These are phyloP conservation scores for Penicillium sclerotigenum DNA, from an alignment of 2,329 filamentous ascomycete genomes.

Conservation along the genomic window DNA sequence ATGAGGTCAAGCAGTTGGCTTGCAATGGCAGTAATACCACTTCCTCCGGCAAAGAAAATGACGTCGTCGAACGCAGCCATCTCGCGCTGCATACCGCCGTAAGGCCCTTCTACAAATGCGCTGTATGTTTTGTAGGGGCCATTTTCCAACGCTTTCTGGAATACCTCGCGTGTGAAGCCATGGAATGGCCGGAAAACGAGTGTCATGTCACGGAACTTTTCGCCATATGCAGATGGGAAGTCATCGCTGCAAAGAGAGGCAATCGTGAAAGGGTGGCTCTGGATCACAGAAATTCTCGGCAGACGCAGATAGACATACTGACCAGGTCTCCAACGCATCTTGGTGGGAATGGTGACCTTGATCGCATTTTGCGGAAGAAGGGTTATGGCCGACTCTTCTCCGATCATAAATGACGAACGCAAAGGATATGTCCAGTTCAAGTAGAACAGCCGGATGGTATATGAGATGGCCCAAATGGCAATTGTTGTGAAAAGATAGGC, in stretches of 20 bases:
- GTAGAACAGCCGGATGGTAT: constrained; percentile 72
- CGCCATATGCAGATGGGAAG: constrained; percentile 87
- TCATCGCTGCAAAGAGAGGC: constrained; percentile 89
- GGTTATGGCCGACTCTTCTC: constrained; percentile 86
- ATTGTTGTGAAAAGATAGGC: constrained; percentile 79
- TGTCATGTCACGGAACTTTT: constrained; percentile 81
- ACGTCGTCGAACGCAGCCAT: constrained; percentile 91
- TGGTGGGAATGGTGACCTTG: constrained; percentile 90
- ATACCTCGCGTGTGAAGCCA: constrained; percentile 81
- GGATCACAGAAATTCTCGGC: constrained; percentile 83
- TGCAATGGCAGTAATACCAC: constrained; percentile 88
- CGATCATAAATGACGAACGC: constrained; percentile 72
- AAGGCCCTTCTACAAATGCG: constrained; percentile 89
- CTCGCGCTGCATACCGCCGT: constrained; percentile 88
- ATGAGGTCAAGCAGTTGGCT: constrained; percentile 91
- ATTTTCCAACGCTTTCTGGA: constrained; percentile 78
- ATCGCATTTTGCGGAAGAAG: constrained; percentile 91
- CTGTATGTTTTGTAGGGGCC: constrained; percentile 89
- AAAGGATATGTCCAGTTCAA: constrained; percentile 86
- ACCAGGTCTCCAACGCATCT: constrained; percentile 87
- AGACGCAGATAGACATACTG: constrained; percentile 95
- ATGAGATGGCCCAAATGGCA: constrained; percentile 73
- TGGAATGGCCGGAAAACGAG: constrained; percentile 88
- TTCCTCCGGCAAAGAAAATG: constrained; percentile 88
- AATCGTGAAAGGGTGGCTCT: constrained; percentile 95